Percentiles rank a stretch among this genome's conserved stretches.
Evolutionary conservation across 2,329 filamentous ascomycete genomes (phyloP).

Genomic region (Fusarium sp.): DNA sequence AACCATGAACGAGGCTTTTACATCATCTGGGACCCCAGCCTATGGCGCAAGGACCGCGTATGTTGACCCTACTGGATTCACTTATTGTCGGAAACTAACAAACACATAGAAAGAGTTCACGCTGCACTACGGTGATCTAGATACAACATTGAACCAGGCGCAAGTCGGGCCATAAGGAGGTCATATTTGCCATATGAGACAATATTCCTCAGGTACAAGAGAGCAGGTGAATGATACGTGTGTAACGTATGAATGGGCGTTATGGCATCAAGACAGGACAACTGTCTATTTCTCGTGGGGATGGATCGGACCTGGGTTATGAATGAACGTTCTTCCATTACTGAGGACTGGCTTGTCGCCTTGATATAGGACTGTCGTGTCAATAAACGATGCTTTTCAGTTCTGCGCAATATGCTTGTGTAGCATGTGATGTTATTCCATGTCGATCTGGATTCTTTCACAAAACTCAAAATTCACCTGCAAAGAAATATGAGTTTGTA

Average conservation of each 20-base stretch:
- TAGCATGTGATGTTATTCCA: background rate
- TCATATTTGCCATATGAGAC: conserved; percentile 16
- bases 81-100: conserved; percentile 29
- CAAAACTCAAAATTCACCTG: background rate
- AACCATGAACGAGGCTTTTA: conserved; percentile 74
- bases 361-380: conserved; percentile 42
- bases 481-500: background rate
- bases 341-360: conserved; percentile 45
- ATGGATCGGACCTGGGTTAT: conserved; percentile 49
- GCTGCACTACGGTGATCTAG: conserved; percentile 71
- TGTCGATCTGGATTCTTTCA: background rate
- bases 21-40: conserved; percentile 72
- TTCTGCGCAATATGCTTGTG: conserved; percentile 23
- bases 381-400: conserved; percentile 47
- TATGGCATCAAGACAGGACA: conserved; percentile 48
- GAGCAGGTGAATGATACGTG: conserved; percentile 36
- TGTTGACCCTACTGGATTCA: conserved; percentile 45
- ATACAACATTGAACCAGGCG: conserved; percentile 58
- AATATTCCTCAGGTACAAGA: conserved; percentile 21
- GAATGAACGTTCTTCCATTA: conserved; percentile 48
- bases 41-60: conserved; percentile 73
- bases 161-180: conserved; percentile 46
- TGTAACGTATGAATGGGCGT: conserved; percentile 47
- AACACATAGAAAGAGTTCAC: conserved; percentile 66
- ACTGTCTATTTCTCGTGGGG: conserved; percentile 46